These are phyloP conservation scores for Hypoxylon perforatum DNA, from an alignment of 495 filamentous ascomycete genomes.

Conservation along the genomic window DNA sequence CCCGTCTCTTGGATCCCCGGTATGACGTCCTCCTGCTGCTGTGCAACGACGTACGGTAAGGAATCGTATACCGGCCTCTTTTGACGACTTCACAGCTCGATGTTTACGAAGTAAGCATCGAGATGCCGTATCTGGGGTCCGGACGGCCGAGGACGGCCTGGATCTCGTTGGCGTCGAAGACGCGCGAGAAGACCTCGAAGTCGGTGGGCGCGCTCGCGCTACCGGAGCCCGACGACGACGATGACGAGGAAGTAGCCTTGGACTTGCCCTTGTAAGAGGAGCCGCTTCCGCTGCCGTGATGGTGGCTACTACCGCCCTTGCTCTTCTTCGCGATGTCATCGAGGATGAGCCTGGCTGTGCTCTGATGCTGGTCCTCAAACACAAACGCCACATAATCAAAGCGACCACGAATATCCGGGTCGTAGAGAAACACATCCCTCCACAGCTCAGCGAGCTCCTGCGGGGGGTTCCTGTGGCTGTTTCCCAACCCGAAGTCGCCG, in stretches of 20 bases:
- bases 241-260: conserved; percentile 44
- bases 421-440: conserved; percentile 72
- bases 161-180: conserved; percentile 56
- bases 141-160: conserved; percentile 53
- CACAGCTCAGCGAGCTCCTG: conserved; percentile 75
- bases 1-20: conserved; percentile 38
- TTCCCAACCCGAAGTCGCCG: conserved; percentile 77
- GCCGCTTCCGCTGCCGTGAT: conserved; percentile 21
- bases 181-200: conserved; percentile 54
- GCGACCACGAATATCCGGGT: conserved; percentile 73
- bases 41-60: conserved; percentile 48
- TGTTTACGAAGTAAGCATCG: conserved; percentile 53
- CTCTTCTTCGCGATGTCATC: conserved; percentile 61
- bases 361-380: conserved; percentile 64
- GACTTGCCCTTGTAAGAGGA: conserved; percentile 53
- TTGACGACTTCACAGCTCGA: conserved; percentile 13
- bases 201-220: conserved; percentile 48
- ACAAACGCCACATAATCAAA: conserved; percentile 78
- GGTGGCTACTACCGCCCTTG: conserved; percentile 43
- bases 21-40: conserved; percentile 34
- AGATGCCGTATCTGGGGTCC: conserved; percentile 58
- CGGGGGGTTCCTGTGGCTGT: conserved; percentile 74
- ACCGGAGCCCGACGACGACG: conserved; percentile 39
- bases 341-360: conserved; percentile 56
- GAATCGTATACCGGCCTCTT: too few species aligned